Conservation (phyloP, 345 rosid species). For the Hibiscus trionum region DNA sequence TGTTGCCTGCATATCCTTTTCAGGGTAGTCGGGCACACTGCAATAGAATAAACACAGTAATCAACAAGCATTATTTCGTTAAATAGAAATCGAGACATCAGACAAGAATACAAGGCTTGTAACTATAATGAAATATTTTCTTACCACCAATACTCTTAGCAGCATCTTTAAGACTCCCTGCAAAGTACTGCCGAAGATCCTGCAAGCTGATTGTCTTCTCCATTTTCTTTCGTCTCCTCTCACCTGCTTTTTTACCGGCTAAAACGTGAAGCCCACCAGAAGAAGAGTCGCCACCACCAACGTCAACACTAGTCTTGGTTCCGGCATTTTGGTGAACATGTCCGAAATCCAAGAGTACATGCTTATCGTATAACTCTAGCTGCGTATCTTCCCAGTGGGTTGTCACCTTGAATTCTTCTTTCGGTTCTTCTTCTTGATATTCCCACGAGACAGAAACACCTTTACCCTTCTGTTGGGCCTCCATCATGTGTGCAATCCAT, state of each 20-base stretch:
- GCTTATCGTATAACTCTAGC: constrained; percentile 24
- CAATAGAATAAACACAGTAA: constrained; percentile 23
- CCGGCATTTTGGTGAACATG: constrained; percentile 29
- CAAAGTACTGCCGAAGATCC: constrained; percentile 74
- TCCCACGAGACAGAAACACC: constrained; percentile 55
- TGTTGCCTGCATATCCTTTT: constrained; percentile 95
- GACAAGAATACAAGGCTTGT: constrained; percentile 11
- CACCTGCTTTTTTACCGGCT: constrained; percentile 43
- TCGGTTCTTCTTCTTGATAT: constrained; percentile 44
- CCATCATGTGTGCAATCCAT: constrained; percentile 51
- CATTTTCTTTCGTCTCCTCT: constrained; percentile 57
- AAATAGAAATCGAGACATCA: neutral
- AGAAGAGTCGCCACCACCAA: constrained; percentile 23
- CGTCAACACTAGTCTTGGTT: constrained; percentile 23
- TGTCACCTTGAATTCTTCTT: constrained; percentile 50
- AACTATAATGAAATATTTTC: constrained; percentile 20
- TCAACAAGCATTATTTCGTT: neutral
- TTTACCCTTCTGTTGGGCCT: constrained; percentile 54
- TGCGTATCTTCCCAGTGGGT: constrained; percentile 34
- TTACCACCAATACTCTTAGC: constrained; percentile 93
- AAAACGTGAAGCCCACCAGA: constrained; percentile 24
- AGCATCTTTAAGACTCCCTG: constrained; percentile 96
- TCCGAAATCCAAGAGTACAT: constrained; percentile 30
- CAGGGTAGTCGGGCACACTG: constrained; percentile 97
- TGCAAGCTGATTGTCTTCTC: constrained; percentile 86